Conservation (phyloP, 1,284 basidiomycete species). For the Sparassis latifolia region DNA sequence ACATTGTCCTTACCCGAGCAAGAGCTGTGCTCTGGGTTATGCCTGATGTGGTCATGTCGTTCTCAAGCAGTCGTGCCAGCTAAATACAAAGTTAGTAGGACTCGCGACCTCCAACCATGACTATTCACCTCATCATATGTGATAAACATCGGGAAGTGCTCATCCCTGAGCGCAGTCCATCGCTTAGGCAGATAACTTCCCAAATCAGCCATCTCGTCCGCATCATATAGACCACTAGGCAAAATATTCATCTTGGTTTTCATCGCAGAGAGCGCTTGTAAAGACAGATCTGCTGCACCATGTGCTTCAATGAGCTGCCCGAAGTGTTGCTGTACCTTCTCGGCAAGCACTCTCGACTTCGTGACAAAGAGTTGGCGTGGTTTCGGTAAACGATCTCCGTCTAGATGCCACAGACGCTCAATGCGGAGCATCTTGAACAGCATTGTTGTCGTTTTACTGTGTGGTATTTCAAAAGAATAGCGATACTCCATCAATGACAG, state of each 20-base stretch:
- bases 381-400: constrained; percentile 17
- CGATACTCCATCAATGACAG: background rate
- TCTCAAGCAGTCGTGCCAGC: constrained; percentile 31
- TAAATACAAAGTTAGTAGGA: constrained; percentile 12
- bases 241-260: constrained; percentile 22
- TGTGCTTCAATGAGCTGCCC: constrained; percentile 44
- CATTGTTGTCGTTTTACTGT: constrained; percentile 71
- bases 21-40: background rate
- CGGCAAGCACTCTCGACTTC: constrained; percentile 56
- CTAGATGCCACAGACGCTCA: constrained; percentile 42
- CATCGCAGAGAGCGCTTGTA: constrained; percentile 28
- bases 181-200: constrained; percentile 44
- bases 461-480: background rate
- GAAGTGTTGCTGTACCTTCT: constrained; percentile 64
- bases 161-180: constrained; percentile 52
- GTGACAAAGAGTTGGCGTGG: constrained; percentile 71
- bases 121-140: constrained; percentile 54
- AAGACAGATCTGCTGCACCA: constrained; percentile 31
- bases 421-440: constrained; percentile 68
- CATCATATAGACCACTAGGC: constrained; percentile 31
- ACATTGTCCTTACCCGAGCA: background rate
- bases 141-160: constrained; percentile 67
- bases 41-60: constrained; percentile 7
- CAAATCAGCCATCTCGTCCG: constrained; percentile 42
- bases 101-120: background rate